A percentile compares a stretch with the other conserved stretches of the same genome.
Conservation (phyloP, 768 basidiomycete species). For the Dacryopinax spathularia region DNA sequence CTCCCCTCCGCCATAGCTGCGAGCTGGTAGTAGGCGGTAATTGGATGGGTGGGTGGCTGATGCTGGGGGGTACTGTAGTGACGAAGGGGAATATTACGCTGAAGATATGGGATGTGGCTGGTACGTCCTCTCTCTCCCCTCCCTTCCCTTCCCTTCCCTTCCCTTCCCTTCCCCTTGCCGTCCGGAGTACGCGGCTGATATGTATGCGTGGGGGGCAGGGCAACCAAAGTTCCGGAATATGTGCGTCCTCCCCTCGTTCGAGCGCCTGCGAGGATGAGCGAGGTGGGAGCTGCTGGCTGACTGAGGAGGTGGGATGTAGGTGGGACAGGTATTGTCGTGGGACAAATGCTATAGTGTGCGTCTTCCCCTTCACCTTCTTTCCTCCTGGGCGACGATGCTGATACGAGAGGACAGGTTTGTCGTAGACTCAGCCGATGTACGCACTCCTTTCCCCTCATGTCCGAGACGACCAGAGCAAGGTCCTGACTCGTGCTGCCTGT, state of each 20-base stretch:
- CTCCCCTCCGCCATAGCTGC: neutral
- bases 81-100: conserved; percentile 79
- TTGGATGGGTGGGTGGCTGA: neutral
- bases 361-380: neutral
- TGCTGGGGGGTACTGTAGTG: conserved; percentile 25
- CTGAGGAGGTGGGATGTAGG: conserved; percentile 6
- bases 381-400: neutral
- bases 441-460: conserved; percentile 19
- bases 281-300: neutral
- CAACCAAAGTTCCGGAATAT: conserved; percentile 89
- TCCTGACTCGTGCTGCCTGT: neutral
- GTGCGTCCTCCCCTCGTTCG: conserved; percentile 39
- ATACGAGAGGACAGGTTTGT: conserved; percentile 66
- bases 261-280: neutral
- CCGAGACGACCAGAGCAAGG: neutral
- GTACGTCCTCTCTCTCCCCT: conserved; percentile 27
- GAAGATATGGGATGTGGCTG: conserved; percentile 93
- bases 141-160: conserved; percentile 8
- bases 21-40: neutral
- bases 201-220: no score
- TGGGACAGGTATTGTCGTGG: conserved; percentile 67
- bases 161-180: neutral
- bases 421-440: conserved; percentile 79
- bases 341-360: conserved; percentile 83
- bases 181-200: no score